These are phyloP conservation scores for Cyberlindnera mrakii DNA, from an alignment of 805 yeast species.

Conservation along the genomic window DNA sequence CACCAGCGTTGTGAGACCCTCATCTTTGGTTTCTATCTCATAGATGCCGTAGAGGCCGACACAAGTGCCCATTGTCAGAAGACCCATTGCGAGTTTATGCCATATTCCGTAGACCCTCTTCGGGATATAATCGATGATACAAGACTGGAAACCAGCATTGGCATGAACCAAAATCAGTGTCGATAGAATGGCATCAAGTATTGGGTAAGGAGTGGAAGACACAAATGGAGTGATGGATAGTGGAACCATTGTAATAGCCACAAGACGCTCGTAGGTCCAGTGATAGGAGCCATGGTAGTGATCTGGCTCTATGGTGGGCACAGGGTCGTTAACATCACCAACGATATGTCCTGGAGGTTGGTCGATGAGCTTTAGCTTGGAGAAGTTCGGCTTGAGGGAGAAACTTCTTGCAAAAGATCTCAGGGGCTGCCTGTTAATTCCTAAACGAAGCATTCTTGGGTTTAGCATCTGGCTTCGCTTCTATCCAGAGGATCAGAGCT, in stretches of 20 bases:
- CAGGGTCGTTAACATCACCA: slow-evolving; percentile 70
- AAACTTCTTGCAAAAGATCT: not conserved
- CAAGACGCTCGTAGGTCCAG: slow-evolving; percentile 65
- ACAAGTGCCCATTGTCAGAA: slow-evolving; percentile 57
- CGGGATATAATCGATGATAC: slow-evolving; percentile 77
- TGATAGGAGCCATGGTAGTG: slow-evolving; percentile 63
- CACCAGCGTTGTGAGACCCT: slow-evolving; percentile 53
- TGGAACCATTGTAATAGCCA: slow-evolving; percentile 59
- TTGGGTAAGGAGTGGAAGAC: slow-evolving; percentile 40
- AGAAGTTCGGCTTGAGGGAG: slow-evolving; percentile 23
- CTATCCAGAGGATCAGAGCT: too few species aligned
- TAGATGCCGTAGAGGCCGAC: slow-evolving; percentile 68
- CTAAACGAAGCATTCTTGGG: too few species aligned
- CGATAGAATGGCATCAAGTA: slow-evolving; percentile 51
- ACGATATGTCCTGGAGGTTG: slow-evolving; percentile 73
- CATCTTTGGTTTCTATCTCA: slow-evolving; percentile 56
- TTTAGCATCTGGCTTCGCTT: too few species aligned
- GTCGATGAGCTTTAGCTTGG: slow-evolving; percentile 40
- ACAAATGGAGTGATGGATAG: slow-evolving; percentile 55
- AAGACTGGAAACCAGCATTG: slow-evolving; percentile 66
- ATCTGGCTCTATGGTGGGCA: slow-evolving; percentile 51
- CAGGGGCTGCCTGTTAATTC: too few species aligned
- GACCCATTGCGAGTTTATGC: slow-evolving; percentile 55
- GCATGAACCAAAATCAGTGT: slow-evolving; percentile 56
- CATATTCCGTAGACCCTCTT: slow-evolving; percentile 61